Percentiles rank a stretch among this genome's conserved stretches.
Evolutionary conservation across 176 grass and related monocot species (phyloP).

Genomic region (Lolium perenne): DNA sequence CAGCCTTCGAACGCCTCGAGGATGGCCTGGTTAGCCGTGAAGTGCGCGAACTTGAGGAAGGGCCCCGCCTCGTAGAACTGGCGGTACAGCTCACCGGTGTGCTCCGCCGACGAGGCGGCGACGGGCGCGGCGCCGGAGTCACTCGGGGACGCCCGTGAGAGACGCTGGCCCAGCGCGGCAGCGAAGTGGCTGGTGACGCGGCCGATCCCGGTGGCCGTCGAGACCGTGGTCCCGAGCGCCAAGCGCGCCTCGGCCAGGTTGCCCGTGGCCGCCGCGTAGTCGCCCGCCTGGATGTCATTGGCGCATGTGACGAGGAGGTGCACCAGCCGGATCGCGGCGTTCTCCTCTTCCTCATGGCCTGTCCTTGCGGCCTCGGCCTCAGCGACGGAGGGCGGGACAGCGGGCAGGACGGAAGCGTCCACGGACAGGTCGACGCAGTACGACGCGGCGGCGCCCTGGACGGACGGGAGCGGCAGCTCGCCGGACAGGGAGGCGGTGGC

Average conservation of each 20-base stretch:
- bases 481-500: background rate
- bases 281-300: conserved; percentile 52
- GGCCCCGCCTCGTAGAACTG: conserved; percentile 79
- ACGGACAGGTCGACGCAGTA: background rate
- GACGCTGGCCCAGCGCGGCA: conserved; percentile 58
- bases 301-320: conserved; percentile 65
- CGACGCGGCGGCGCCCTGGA: background rate
- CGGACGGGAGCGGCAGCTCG: background rate
- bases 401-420: background rate
- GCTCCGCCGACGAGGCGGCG: background rate
- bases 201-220: conserved; percentile 59
- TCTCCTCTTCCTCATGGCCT: conserved; percentile 44
- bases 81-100: conserved; percentile 34
- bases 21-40: conserved; percentile 73
- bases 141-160: conserved; percentile 43
- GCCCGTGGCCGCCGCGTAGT: conserved; percentile 32
- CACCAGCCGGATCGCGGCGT: conserved; percentile 45
- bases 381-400: background rate
- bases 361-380: background rate
- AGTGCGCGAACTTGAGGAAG: conserved; percentile 74
- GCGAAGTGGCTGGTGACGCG: conserved; percentile 67
- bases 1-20: conserved; percentile 47
- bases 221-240: conserved; percentile 22
- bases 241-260: conserved; percentile 44
- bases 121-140: background rate